phyloP scores from a whole-genome alignment of 2,329 filamentous ascomycete species.

The Trichoderma sp. region DNA sequence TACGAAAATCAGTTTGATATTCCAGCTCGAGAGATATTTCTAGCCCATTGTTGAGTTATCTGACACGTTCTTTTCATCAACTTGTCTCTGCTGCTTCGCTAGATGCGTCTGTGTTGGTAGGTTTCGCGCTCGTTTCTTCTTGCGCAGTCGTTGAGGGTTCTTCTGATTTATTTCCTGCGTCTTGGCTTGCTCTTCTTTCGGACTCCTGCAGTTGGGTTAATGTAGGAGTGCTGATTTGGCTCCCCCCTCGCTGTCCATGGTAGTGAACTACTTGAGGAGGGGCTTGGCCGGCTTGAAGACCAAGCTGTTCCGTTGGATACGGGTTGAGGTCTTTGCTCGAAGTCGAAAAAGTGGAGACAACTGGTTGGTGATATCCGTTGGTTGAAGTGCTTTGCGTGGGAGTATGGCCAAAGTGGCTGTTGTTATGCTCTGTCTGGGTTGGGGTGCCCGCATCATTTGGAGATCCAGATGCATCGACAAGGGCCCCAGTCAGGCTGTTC shows the following conservation, averaged over 20 bases:
- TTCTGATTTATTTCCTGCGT: conserved; percentile 47
- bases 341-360: conserved; percentile 71
- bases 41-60: not conserved
- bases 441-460: conserved; percentile 64
- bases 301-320: conserved; percentile 67
- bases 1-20: not conserved
- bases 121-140: conserved; percentile 38
- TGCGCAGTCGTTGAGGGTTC: conserved; percentile 43
- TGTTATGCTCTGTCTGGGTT: conserved; percentile 61
- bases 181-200: conserved; percentile 55
- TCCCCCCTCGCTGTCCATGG: conserved; percentile 68
- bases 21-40: not conserved
- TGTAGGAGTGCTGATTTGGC: conserved; percentile 68
- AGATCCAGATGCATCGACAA: conserved; percentile 55
- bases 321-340: conserved; percentile 71
- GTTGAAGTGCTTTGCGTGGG: conserved; percentile 51
- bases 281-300: conserved; percentile 63
- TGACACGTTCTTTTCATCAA: conserved; percentile 35
- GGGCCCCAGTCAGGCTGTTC: conserved; percentile 68
- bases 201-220: conserved; percentile 56
- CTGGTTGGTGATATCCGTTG: conserved; percentile 70
- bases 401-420: conserved; percentile 50
- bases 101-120: conserved; percentile 29
- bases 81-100: conserved; percentile 34
- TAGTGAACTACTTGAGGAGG: conserved; percentile 70